phyloP scores from a whole-genome alignment of 2,329 filamentous ascomycete genomes.

The Teratosphaeriaceae sp. region DNA sequence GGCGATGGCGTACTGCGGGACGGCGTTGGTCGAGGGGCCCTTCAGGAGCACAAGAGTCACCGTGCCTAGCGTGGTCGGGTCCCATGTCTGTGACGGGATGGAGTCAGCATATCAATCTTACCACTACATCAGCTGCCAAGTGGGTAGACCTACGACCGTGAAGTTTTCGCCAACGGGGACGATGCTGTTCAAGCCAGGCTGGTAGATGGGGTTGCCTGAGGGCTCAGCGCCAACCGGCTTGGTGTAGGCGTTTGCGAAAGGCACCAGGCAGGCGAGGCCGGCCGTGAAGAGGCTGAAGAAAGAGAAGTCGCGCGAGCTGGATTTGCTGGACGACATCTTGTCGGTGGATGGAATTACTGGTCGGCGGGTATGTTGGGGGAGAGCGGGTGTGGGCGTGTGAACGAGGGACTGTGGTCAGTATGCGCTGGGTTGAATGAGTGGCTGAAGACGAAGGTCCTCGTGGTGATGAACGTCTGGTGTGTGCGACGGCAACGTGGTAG shows the following conservation, averaged over 20 bases:
- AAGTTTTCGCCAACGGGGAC: slow-evolving; percentile 51
- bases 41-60: slow-evolving; percentile 56
- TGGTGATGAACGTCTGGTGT: background rate
- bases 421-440: slow-evolving; percentile 16
- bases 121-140: background rate
- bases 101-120: slow-evolving; percentile 30
- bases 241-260: slow-evolving; percentile 44
- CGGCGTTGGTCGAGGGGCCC: slow-evolving; percentile 50
- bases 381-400: slow-evolving; percentile 14
- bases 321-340: slow-evolving; percentile 14
- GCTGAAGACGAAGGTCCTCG: slow-evolving; percentile 17
- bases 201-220: slow-evolving; percentile 49
- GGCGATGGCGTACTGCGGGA: slow-evolving; percentile 45
- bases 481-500: background rate
- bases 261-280: slow-evolving; percentile 42
- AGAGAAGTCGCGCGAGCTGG: slow-evolving; percentile 25
- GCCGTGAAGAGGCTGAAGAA: slow-evolving; percentile 44
- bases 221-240: slow-evolving; percentile 22
- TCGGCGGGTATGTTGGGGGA: slow-evolving; percentile 13
- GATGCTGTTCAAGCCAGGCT: slow-evolving; percentile 45
- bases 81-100: slow-evolving; percentile 40
- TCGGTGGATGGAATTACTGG: no score
- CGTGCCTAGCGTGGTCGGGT: slow-evolving; percentile 40
- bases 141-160: slow-evolving; percentile 25
- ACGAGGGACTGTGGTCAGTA: slow-evolving; percentile 23